Percentiles rank a stretch among this genome's conserved stretches.
Conservation (phyloP, 257 asterid species). For the Nicotiana paniculata region DNA sequence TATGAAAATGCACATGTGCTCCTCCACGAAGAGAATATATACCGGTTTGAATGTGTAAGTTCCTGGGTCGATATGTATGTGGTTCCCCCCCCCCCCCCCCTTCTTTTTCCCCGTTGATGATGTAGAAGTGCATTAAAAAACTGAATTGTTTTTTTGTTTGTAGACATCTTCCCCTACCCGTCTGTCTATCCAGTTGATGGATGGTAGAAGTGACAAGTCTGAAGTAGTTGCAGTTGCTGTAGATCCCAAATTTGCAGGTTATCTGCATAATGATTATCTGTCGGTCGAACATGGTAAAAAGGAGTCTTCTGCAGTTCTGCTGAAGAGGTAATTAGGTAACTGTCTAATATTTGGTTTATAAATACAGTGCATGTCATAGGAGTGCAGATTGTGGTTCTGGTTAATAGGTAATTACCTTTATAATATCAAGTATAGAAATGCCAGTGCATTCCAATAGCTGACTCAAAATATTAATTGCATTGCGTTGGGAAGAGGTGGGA, state of each 20-base stretch:
- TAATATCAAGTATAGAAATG: neutral
- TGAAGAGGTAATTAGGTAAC: constrained; percentile 56
- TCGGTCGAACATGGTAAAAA: constrained; percentile 55
- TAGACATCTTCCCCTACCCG: constrained; percentile 63
- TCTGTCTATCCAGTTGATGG: constrained; percentile 88
- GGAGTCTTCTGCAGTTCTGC: constrained; percentile 58
- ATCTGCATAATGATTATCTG: constrained; percentile 74
- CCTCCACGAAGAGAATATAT: constrained; percentile 37
- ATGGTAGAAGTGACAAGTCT: constrained; percentile 75
- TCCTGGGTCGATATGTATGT: constrained; percentile 6
- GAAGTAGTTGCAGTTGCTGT: constrained; percentile 93
- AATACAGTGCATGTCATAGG: constrained; percentile 20
- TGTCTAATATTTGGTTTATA: neutral
- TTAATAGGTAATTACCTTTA: constrained; percentile 50
- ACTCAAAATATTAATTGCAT: neutral
- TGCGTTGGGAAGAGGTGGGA: neutral
- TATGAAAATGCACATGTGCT: constrained; percentile 42
- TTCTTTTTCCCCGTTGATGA: neutral
- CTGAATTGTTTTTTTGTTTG: constrained; percentile 25
- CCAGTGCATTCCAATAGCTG: neutral
- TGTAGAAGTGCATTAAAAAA: constrained; percentile 9
- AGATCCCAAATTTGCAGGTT: constrained; percentile 77
- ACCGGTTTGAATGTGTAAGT: constrained; percentile 65
- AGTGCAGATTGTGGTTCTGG: constrained; percentile 41
- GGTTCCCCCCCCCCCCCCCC: neutral